These are phyloP conservation scores for Physcomitrellopsis africana DNA, from an alignment of 225 moss, liverwort and hornwort genomes.

Conservation along the genomic window DNA sequence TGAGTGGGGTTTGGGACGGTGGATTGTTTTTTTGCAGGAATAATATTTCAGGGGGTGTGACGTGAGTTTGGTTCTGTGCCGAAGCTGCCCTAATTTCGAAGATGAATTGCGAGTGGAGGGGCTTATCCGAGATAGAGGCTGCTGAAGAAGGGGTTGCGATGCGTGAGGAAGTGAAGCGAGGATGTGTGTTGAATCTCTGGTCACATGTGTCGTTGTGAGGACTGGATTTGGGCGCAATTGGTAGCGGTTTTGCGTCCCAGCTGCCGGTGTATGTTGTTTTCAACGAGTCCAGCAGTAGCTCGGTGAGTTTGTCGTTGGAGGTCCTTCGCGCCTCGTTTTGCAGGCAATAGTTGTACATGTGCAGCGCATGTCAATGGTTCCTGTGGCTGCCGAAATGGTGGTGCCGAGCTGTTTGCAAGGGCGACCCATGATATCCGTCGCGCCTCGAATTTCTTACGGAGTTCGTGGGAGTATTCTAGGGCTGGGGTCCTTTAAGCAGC, in stretches of 20 bases:
- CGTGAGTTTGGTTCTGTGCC: not conserved
- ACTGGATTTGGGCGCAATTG: not conserved
- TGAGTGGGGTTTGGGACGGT: not conserved
- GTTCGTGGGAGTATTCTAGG: constrained; percentile 1
- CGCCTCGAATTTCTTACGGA: constrained; percentile 1
- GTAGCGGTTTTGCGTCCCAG: not conserved
- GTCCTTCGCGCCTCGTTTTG: not conserved
- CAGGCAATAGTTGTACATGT: constrained; percentile 7
- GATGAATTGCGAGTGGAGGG: not conserved
- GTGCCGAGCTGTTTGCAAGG: constrained; percentile 20
- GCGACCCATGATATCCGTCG: not conserved
- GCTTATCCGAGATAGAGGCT: not conserved
- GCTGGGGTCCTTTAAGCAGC: constrained; percentile 1
- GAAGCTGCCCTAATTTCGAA: not conserved
- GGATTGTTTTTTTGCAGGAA: not conserved
- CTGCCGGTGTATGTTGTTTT: not conserved
- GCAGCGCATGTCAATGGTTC: constrained; percentile 16
- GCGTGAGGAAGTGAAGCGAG: not conserved
- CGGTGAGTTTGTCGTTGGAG: not conserved
- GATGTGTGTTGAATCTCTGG: constrained; percentile 1
- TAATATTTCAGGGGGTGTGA: not conserved
- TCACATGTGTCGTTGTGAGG: not conserved
- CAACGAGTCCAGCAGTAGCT: not conserved
- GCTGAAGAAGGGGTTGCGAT: not conserved
- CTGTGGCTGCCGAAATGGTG: constrained; percentile 29